Evolutionary conservation across 129 eudicot genomes (phyloP).

Genomic region (Erigeron canadensis): DNA sequence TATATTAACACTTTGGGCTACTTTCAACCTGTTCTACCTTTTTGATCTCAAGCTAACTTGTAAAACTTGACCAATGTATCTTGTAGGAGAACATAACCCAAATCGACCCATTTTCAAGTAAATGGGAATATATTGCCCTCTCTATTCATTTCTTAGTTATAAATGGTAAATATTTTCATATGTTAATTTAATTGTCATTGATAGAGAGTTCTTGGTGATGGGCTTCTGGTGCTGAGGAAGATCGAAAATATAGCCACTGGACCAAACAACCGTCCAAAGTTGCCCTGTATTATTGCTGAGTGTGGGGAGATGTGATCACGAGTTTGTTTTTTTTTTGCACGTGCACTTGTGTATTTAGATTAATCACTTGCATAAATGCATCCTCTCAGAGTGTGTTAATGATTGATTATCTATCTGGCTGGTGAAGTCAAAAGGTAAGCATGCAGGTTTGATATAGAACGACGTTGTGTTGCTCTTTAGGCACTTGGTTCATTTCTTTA

Average conservation of each 20-base stretch:
- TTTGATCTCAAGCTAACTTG: background rate
- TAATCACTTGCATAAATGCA: background rate
- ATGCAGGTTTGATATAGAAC: too few species aligned
- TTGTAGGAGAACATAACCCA: background rate
- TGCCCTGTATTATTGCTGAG: slow-evolving; percentile 79
- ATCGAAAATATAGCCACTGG: slow-evolving; percentile 90
- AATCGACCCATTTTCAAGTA: background rate
- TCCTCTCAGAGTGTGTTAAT: background rate
- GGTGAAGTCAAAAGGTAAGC: too few species aligned
- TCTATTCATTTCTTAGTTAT: background rate
- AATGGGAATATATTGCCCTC: background rate
- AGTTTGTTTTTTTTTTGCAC: background rate
- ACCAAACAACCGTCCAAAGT: slow-evolving; percentile 79
- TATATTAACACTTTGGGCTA: background rate
- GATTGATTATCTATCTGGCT: background rate
- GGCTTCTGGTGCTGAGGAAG: slow-evolving; percentile 84
- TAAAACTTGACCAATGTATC: too few species aligned
- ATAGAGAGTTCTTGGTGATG: slow-evolving; percentile 93
- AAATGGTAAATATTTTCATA: background rate
- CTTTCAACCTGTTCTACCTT: background rate
- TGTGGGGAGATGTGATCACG: slow-evolving; percentile 85
- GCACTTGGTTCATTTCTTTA: too few species aligned
- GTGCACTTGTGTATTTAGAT: background rate
- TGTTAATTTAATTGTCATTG: slow-evolving; percentile 20
- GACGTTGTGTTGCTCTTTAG: too few species aligned